phyloP scores from a whole-genome alignment of 495 filamentous ascomycete species.

The Arthonia radiata region DNA sequence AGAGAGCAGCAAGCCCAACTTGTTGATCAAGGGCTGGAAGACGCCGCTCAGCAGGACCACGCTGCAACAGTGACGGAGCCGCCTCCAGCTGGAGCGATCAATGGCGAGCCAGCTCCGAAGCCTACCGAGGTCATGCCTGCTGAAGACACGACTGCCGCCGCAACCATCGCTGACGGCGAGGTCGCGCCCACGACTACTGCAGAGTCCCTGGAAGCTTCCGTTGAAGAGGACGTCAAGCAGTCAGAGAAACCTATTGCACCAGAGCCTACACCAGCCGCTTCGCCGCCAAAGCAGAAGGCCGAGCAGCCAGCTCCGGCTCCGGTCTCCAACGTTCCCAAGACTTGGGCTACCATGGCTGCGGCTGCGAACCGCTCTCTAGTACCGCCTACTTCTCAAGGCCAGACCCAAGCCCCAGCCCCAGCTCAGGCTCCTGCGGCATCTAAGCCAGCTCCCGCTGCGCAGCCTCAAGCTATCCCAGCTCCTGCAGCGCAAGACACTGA shows the following conservation, averaged over 20 bases:
- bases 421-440: constrained; percentile 9
- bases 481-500: constrained; percentile 20
- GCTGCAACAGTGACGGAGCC: constrained; percentile 17
- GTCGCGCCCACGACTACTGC: constrained; percentile 8
- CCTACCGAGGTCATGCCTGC: constrained; percentile 6
- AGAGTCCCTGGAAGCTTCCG: constrained; percentile 1
- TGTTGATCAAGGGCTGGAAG: constrained; percentile 33
- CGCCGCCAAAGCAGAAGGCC: constrained; percentile 17
- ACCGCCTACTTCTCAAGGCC: constrained; percentile 14
- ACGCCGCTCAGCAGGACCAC: constrained; percentile 14
- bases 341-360: constrained; percentile 68
- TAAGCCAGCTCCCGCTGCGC: constrained; percentile 9
- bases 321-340: constrained; percentile 40
- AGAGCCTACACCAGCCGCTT: constrained; percentile 25
- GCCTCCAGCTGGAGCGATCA: constrained; percentile 12
- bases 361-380: constrained; percentile 17
- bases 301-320: constrained; percentile 11
- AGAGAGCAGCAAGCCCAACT: constrained; percentile 19
- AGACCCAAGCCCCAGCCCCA: not conserved
- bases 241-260: constrained; percentile 32
- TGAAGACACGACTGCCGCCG: constrained; percentile 5
- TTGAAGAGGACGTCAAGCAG: constrained; percentile 2
- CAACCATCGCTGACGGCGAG: constrained; percentile 19
- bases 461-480: constrained; percentile 19
- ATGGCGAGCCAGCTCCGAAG: constrained; percentile 4